Conservation (phyloP, 768 basidiomycete genomes). For the Krasilnikovozyma curviuscula region DNA sequence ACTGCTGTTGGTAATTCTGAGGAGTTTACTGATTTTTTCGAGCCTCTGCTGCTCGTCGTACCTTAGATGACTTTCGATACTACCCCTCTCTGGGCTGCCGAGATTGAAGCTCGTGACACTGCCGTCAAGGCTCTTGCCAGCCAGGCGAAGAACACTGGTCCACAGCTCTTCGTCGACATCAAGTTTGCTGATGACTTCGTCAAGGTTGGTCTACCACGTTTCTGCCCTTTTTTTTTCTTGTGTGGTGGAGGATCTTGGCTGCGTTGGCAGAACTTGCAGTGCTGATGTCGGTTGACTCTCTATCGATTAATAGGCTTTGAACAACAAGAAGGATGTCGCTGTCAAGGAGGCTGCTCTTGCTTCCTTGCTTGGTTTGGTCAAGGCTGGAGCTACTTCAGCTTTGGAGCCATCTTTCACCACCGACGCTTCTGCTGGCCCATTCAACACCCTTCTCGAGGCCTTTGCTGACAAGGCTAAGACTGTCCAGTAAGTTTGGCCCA, state of each 20-base stretch:
- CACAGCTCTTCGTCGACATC: conserved; percentile 47
- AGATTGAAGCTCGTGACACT: conserved; percentile 60
- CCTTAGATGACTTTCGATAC: conserved; percentile 53
- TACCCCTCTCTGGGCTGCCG: conserved; percentile 57
- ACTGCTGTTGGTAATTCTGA: too few relatives aligned
- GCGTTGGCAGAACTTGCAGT: neutral
- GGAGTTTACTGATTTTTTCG: too few relatives aligned
- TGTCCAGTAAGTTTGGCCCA: conserved; percentile 36
- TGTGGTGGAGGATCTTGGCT: neutral
- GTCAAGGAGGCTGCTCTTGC: conserved; percentile 73
- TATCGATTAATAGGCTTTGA: conserved; percentile 38
- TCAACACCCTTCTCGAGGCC: conserved; percentile 65
- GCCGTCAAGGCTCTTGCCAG: conserved; percentile 52
- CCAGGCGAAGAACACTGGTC: conserved; percentile 65
- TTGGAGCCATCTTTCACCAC: conserved; percentile 77
- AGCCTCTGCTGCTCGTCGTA: too few relatives aligned
- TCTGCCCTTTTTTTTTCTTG: neutral
- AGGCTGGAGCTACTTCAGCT: conserved; percentile 52
- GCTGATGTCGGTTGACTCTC: neutral
- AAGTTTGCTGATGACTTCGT: conserved; percentile 53
- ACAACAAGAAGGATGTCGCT: conserved; percentile 86
- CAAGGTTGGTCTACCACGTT: conserved; percentile 29
- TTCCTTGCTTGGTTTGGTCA: conserved; percentile 44
- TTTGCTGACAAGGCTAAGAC: conserved; percentile 90
- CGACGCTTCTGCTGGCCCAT: conserved; percentile 47